Evolutionary conservation across 2,329 filamentous ascomycete species (phyloP).

Genomic region (Dothidotthia symphoricarpi): DNA sequence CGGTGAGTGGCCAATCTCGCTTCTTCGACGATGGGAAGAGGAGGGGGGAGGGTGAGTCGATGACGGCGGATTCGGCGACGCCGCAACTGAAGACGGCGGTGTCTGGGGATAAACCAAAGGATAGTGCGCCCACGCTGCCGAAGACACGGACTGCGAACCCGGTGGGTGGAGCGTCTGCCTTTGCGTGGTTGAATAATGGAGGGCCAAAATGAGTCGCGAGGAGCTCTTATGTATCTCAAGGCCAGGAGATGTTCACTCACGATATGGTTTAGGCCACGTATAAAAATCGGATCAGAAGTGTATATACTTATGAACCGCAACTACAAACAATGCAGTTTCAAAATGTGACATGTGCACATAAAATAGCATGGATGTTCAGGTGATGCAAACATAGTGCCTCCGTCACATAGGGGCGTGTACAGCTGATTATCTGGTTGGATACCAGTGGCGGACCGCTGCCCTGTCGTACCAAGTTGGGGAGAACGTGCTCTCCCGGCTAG

Average conservation of each 20-base stretch:
- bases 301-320: too few species aligned
- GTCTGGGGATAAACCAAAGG: constrained; percentile 40
- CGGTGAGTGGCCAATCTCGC: constrained; percentile 42
- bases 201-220: constrained; percentile 19
- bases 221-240: not conserved
- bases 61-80: constrained; percentile 5
- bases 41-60: constrained; percentile 25
- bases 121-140: constrained; percentile 37
- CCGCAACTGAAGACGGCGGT: constrained; percentile 29
- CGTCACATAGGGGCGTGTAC: too few species aligned
- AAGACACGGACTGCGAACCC: constrained; percentile 71
- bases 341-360: too few species aligned
- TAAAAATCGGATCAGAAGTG: too few species aligned
- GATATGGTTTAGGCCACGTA: too few species aligned
- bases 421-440: too few species aligned
- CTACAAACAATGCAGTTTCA: too few species aligned
- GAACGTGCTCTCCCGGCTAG: too few species aligned
- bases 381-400: too few species aligned
- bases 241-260: not conserved
- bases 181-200: constrained; percentile 76
- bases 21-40: constrained; percentile 52
- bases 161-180: constrained; percentile 87
- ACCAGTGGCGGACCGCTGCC: too few species aligned
- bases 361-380: too few species aligned
- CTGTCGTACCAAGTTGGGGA: too few species aligned